Base-by-base conservation (phyloP, 495 filamentous ascomycete genomes). In the Neurospora tetrasperma region DNA sequence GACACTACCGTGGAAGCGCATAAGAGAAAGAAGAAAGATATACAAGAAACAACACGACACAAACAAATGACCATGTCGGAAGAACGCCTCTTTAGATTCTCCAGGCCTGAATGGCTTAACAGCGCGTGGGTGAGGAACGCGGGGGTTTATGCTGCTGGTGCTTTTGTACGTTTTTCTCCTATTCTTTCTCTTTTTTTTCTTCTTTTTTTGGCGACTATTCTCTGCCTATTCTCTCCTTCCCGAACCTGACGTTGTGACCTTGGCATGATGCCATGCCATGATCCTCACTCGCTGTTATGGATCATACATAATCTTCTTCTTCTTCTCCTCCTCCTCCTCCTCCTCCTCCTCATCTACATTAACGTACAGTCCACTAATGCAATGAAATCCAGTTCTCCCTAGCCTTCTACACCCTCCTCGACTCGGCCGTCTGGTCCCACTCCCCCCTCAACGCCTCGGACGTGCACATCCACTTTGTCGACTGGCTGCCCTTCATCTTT, bases 401-500 rank as follows among this genome's bases (percentile, higher is more conserved):
- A 74, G 96, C 94, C 59, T 96, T 98, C 88, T 99, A 95, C 90
- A 90, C 93, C 85, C 89, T 98, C 77, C 89, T 99, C 83, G 96
- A 99, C 82, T 89, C 91, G 59, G 91, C 96, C 23, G 89, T 93
- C 66, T 98, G 91, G 87, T 97, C 93, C 70, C 89, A 91, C 77
- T 94, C 92, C 72, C 72, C 86, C 43, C 88, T 86, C 77, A 98
- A 97, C 84, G 89, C 87, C 70, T 92, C 91, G 23, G 82, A 89
- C 80, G 88, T 97, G 70, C 94, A 99, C 85, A 90, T 99, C 78
- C 94, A 88, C 80, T 98, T 98, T 82, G 88, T 98, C 78, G 96
- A 99, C 87, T 99, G 96, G 96, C 93, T 99, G 75, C 96, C 96
- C 27, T 90, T 94, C 72, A 97, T 99, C 85, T 99, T 97, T 86